A percentile compares a stretch with the other conserved stretches of the same genome.
Conservation (phyloP, 805 yeast genomes). For the Cyberlindnera meyerae region DNA sequence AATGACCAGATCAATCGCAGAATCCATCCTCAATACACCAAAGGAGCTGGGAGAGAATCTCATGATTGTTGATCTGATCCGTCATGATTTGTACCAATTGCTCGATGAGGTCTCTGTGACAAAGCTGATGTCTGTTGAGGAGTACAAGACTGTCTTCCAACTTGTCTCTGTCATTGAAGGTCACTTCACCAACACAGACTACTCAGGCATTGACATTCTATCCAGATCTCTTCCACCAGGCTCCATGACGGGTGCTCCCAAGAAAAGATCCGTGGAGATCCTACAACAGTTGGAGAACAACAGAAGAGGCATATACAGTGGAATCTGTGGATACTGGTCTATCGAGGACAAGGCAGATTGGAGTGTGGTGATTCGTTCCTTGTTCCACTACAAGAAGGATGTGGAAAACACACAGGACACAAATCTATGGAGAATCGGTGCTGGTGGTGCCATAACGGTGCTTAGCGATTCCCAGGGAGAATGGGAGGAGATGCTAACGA, state of each 20-base stretch:
- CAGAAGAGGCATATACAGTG: conserved; percentile 81
- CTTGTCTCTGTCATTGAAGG: conserved; percentile 88
- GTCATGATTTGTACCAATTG: conserved; percentile 81
- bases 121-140: conserved; percentile 87
- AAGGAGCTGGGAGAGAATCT: conserved; percentile 94
- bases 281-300: conserved; percentile 42
- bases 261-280: conserved; percentile 83
- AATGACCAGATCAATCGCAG: conserved; percentile 55
- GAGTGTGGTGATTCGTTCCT: conserved; percentile 90
- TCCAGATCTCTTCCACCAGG: conserved; percentile 90
- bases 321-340: conserved; percentile 95
- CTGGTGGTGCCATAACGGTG: conserved; percentile 97
- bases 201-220: conserved; percentile 74
- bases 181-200: conserved; percentile 23
- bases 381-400: conserved; percentile 60
- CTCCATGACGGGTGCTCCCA: conserved; percentile 99
- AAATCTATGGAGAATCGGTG: conserved; percentile 79
- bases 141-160: conserved; percentile 86
- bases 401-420: conserved; percentile 23
- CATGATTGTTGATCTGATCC: conserved; percentile 93
- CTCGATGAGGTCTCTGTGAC: conserved; percentile 63
- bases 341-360: conserved; percentile 84
- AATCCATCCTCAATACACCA: conserved; percentile 64
- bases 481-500: conserved; percentile 86
- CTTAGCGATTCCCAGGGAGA: conserved; percentile 79